Evolutionary conservation across 169 alveolate genomes (phyloP), one percentile per base, ranked within the genome.

Genomic region (Plasmodium adleri): DNA sequence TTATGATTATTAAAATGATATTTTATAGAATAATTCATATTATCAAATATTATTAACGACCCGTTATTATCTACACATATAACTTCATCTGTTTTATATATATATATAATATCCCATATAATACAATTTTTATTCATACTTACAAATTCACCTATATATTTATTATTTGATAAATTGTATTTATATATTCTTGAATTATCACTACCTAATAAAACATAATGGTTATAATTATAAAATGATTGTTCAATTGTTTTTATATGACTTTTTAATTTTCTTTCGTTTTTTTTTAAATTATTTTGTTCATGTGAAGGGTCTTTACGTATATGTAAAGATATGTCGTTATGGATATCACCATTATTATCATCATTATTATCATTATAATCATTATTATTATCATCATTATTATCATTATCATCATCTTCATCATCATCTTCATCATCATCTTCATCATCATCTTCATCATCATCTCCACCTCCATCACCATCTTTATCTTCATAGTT

Each of bases 171-270:
- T 3, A 83, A 52, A 45, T 70, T 58, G n/a, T 83, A 83, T 24
- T 83, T 83, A 28, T 83, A 83, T 39, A 83, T 83, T 83, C 45
- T 83, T n/a, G 91, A 83, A 1, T 83, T 39, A 8, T 68, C 91
- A 10, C 85, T 68, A 7, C 91, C 91, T 24, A 83, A 45, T 9
- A 83, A 39, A 12, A 58, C 91, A 60, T 68, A 83, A 47, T 83
- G 91, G 5, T 62, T 67, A 72, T 83, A 83, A 26, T 62, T 83
- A 45, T 70, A 15, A 49, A 68, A 83, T 12, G 85, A 43, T 13
- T 45, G 54, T 83, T 83, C 85, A 2, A 83, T 56, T 43, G 54
- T n/a, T 45, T 7, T 3, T 49, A 83, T 54, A 28, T 56, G 10
- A 3, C 10, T 71, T 71, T 50, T 15, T 22, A 24, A 7, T 13